These are phyloP conservation scores for Coffea eugenioides DNA, from an alignment of 257 asterid species.

Conservation along the genomic window DNA sequence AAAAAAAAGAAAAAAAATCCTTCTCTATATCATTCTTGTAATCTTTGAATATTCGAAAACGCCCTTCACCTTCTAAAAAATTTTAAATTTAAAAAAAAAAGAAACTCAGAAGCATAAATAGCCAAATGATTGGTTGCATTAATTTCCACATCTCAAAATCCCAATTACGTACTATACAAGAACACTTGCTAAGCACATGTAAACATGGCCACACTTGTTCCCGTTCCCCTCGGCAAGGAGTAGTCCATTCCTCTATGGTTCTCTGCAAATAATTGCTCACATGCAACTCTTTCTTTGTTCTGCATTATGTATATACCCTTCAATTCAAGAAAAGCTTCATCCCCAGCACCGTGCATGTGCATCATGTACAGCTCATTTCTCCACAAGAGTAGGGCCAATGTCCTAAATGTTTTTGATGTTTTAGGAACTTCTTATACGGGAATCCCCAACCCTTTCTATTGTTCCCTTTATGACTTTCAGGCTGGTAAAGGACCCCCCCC, in stretches of 20 bases:
- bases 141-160: constrained; percentile 2
- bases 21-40: neutral
- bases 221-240: constrained; percentile 17
- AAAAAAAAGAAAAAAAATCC: too few species aligned
- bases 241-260: neutral
- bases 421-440: constrained; percentile 3
- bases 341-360: constrained; percentile 25
- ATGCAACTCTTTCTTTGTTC: neutral
- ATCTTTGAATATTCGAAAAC: neutral
- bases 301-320: neutral
- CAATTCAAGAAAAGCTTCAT: neutral
- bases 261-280: constrained; percentile 26
- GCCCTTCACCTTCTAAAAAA: neutral
- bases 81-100: neutral
- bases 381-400: constrained; percentile 20
- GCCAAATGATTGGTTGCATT: constrained; percentile 10
- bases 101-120: neutral
- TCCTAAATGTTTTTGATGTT: constrained; percentile 11
- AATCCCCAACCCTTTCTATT: constrained; percentile 9
- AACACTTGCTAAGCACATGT: constrained; percentile 6
- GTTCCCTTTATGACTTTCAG: constrained; percentile 5
- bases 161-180: too few species aligned
- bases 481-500: constrained; percentile 11
- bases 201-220: constrained; percentile 17
- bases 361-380: constrained; percentile 28